Evolutionary conservation across 2,329 filamentous ascomycete species (phyloP).

Genomic region (Epichloe sp.): DNA sequence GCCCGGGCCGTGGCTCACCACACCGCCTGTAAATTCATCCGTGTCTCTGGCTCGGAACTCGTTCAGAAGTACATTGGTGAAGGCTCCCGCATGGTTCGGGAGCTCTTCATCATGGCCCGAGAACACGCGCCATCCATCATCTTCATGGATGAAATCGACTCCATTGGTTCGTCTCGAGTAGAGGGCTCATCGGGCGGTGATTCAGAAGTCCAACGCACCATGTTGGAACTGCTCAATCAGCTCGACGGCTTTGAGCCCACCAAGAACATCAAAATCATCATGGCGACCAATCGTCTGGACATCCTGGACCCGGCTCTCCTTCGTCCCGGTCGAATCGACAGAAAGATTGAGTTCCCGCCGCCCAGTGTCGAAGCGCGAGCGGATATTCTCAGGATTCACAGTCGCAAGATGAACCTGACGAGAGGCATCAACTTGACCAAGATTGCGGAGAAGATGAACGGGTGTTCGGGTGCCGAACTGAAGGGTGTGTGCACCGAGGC

Average conservation of each 20-base stretch:
- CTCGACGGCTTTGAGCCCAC: slow-evolving; percentile 97
- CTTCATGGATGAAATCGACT: slow-evolving; percentile 99
- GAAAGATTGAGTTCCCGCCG: slow-evolving; percentile 97
- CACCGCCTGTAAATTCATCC: slow-evolving; percentile 98
- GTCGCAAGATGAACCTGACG: slow-evolving; percentile 95
- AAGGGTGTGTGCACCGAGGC: slow-evolving; percentile 99
- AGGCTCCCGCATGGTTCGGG: slow-evolving; percentile 94
- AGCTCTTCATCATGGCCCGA: slow-evolving; percentile 97
- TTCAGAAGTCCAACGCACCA: slow-evolving; percentile 95
- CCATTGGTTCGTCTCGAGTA: slow-evolving; percentile 91
- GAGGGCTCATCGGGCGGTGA: slow-evolving; percentile 92
- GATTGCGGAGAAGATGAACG: slow-evolving; percentile 99
- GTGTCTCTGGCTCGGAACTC: slow-evolving; percentile 88
- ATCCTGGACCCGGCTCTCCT: slow-evolving; percentile 92
- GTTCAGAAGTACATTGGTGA: slow-evolving; percentile 99
- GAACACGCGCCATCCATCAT: slow-evolving; percentile 98
- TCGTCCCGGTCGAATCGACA: slow-evolving; percentile 92
- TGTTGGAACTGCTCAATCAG: slow-evolving; percentile 97
- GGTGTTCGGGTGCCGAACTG: slow-evolving; percentile 90
- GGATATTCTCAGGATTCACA: slow-evolving; percentile 96
- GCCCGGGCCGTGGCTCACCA: slow-evolving; percentile 95
- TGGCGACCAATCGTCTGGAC: slow-evolving; percentile 96
- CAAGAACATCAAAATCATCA: slow-evolving; percentile 99
- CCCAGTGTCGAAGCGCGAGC: slow-evolving; percentile 92
- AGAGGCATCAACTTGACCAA: slow-evolving; percentile 95